Percentiles rank a stretch among this genome's conserved stretches.
phyloP scores from a whole-genome alignment of 1,139 yeast genomes.

The Lodderomyces parapsilosis region DNA sequence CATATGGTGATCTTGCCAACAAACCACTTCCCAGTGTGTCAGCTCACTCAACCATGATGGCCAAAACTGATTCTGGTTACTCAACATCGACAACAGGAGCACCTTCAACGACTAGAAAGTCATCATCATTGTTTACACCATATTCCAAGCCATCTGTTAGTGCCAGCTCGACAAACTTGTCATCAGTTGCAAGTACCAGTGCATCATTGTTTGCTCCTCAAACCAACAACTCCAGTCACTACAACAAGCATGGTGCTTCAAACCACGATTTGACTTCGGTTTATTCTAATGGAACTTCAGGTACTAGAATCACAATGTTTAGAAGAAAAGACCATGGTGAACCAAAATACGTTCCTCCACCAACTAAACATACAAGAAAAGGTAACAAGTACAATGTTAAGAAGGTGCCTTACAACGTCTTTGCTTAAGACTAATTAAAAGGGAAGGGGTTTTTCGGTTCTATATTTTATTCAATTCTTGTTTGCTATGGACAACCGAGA shows the following conservation, averaged over 20 bases:
- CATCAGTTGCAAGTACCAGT: constrained; percentile 4
- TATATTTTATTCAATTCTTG: background rate
- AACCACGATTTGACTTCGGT: constrained; percentile 28
- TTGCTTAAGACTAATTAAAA: no score
- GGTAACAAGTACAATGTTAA: constrained; percentile 32
- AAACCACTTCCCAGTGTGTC: background rate
- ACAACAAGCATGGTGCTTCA: constrained; percentile 14
- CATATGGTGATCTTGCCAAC: constrained; percentile 1
- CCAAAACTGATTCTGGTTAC: background rate
- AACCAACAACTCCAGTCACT: constrained; percentile 4
- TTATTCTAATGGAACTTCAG: constrained; percentile 25
- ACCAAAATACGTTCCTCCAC: constrained; percentile 18
- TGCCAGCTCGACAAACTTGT: constrained; percentile 6
- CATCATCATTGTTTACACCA: constrained; percentile 2
- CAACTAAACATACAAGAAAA: constrained; percentile 19
- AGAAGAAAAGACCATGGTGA: constrained; percentile 16
- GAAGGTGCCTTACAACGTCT: constrained; percentile 29
- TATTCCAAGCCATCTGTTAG: constrained; percentile 2
- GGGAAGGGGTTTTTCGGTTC: background rate
- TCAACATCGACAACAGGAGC: background rate
- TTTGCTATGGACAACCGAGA: background rate
- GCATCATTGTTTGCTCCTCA: constrained; percentile 10
- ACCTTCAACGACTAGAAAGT: background rate
- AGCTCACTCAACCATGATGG: background rate
- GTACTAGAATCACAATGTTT: constrained; percentile 39